Evolutionary conservation across 2,329 filamentous ascomycete species (phyloP), one percentile per base, ranked within the genome.

Genomic region (Neospermospora avenae): DNA sequence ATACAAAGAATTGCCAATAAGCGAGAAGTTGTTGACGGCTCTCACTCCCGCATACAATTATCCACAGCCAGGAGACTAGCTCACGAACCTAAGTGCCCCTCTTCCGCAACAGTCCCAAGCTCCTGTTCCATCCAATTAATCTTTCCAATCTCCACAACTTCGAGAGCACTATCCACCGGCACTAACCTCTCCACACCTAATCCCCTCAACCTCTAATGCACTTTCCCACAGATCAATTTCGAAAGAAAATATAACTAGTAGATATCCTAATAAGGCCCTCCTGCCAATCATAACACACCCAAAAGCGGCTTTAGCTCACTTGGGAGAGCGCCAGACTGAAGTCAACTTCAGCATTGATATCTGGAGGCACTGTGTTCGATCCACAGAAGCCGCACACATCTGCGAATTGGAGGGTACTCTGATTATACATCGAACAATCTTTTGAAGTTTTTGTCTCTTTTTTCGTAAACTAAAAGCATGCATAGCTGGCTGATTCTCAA

Each of bases 301-400:
- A 35, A 20, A 56, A 59, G 57, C 57, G 57, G 57, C 57, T 59
- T 59, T 59, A 59, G 57, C 57, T 59, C 57, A 59, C 57, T 59
- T 60, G 58, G 58, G 58, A 60, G 58, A 60, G 58, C 58, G 58
- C 58, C 58, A 60, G 58, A 60, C 58, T 60, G 58, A 60, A 60
- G 58, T 49, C 57, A 24, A 59, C 54, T 57, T 57, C 58, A 60
- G 53, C 28, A 49, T 14, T 31, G 52, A 52, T 22, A 60, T 60
- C 54, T 60, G 58, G 58, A 60, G 58, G 58, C 58, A 60, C 54
- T 60, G 58, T 60, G 58, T 60, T 60, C 58, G 58, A 60, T 60
- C 54, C 58, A 60, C 58, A 60, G 58, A 60, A 60, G 58, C 54
- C 58, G 58, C 58, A 60, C 37, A 22, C 37, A 48, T 59, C 58